Conservation (phyloP, 176 grass and related monocot species). For the Hordeum vulgare region MorexV3_pseudomolecules_assembly NC_058519.1:175128449-175128948, state of each 20-base stretch:
- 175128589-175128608: background rate
- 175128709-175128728: background rate
- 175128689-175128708: background rate
- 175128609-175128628: background rate
- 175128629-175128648: background rate
- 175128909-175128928: conserved; percentile 45
- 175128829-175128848: conserved; percentile 76
- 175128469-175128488: background rate
- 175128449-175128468: background rate
- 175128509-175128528: background rate
- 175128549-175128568: background rate
- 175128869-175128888: conserved; percentile 81
- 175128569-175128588: background rate
- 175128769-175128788: conserved; percentile 56
- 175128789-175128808: conserved; percentile 63
- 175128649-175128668: background rate
- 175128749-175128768: conserved; percentile 38
- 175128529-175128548: background rate
- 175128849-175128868: conserved; percentile 75
- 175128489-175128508: background rate
- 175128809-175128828: conserved; percentile 83
- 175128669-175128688: background rate
- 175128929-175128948: background rate
- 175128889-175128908: conserved; percentile 92
- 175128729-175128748: conserved; percentile 19